Evolutionary conservation across 225 moss, liverwort and hornwort species (phyloP).

Genomic region (Sphagnum contortum): DNA sequence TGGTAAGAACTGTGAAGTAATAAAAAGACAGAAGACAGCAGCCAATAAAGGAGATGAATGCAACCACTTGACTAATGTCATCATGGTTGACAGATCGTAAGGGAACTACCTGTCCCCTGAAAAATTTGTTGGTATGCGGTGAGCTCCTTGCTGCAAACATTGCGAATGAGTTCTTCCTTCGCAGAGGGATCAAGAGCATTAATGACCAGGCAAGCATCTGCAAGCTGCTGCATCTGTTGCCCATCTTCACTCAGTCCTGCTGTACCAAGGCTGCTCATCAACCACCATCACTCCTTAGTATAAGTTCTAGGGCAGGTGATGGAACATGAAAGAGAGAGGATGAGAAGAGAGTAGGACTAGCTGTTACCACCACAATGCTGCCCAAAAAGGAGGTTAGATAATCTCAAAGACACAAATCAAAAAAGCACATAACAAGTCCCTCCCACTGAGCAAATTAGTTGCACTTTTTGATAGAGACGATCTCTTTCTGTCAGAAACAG

Average conservation of each 20-base stretch:
- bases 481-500: no score
- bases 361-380: no score
- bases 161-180: conserved; percentile 92
- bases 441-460: no score
- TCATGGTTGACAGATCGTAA: neutral
- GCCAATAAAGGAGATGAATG: no score
- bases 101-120: conserved; percentile 80
- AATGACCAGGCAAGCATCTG: conserved; percentile 94
- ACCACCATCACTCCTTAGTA: conserved; percentile 2
- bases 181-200: conserved; percentile 94
- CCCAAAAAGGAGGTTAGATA: no score
- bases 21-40: no score
- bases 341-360: no score
- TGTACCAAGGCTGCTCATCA: conserved; percentile 65
- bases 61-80: no score
- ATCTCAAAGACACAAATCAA: no score
- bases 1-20: neutral
- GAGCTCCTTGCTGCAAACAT: conserved; percentile 93
- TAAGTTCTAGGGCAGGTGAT: neutral
- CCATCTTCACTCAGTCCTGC: conserved; percentile 97
- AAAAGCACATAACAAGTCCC: no score
- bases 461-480: no score
- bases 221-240: conserved; percentile 99
- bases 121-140: conserved; percentile 99
- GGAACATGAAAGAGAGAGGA: neutral